phyloP scores from a whole-genome alignment of 805 yeast species.

The Metschnikowia lochheadii region DNA sequence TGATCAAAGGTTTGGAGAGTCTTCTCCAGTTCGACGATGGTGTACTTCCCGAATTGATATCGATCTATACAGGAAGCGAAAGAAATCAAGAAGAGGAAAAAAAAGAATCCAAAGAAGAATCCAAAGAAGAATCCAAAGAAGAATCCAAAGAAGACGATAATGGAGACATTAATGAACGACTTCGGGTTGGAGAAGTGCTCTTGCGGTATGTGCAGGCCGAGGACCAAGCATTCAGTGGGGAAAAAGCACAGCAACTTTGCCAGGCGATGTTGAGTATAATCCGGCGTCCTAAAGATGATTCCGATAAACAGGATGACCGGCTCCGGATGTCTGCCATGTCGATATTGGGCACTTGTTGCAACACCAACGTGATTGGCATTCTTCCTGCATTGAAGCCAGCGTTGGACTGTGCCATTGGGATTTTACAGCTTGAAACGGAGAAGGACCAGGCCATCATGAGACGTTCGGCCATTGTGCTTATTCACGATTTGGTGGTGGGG shows the following conservation, averaged over 20 bases:
- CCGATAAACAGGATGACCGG: slow-evolving; percentile 47
- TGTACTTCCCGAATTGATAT: slow-evolving; percentile 35
- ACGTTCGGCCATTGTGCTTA: slow-evolving; percentile 67
- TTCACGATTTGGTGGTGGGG: slow-evolving; percentile 55
- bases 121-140: neutral
- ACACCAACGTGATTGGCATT: slow-evolving; percentile 54
- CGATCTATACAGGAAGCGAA: slow-evolving; percentile 31
- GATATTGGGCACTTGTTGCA: slow-evolving; percentile 67
- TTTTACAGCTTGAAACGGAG: slow-evolving; percentile 54
- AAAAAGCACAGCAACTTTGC: slow-evolving; percentile 40
- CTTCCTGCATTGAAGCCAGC: slow-evolving; percentile 47
- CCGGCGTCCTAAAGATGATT: slow-evolving; percentile 19
- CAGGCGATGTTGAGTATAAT: slow-evolving; percentile 40
- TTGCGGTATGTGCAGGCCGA: slow-evolving; percentile 51
- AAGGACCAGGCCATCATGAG: slow-evolving; percentile 55
- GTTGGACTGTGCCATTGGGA: slow-evolving; percentile 74
- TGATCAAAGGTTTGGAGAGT: slow-evolving; percentile 70
- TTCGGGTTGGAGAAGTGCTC: slow-evolving; percentile 80
- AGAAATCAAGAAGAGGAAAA: slow-evolving; percentile 7
- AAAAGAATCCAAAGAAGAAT: too few relatives aligned
- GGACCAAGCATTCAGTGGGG: slow-evolving; percentile 47
- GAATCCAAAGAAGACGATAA: neutral
- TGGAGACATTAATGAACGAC: slow-evolving; percentile 55
- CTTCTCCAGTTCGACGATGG: slow-evolving; percentile 44
- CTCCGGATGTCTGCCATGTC: slow-evolving; percentile 86